Conservation (phyloP, 2,329 filamentous ascomycete species). For the Phoma sp. region DNA sequence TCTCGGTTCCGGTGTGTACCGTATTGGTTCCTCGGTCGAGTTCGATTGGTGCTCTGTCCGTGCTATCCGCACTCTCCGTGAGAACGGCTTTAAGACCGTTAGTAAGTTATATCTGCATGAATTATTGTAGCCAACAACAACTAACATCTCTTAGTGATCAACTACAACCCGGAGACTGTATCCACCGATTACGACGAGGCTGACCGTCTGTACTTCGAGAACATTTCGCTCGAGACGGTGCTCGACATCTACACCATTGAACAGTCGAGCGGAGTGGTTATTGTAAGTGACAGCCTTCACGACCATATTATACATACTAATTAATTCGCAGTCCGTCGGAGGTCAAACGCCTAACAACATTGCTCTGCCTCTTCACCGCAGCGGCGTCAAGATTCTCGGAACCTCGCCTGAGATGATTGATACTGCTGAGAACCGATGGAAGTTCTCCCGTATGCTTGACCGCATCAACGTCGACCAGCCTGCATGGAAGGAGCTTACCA, state of each 20-base stretch:
- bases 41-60: constrained; percentile 99
- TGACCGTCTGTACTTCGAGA: constrained; percentile 94
- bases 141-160: neutral
- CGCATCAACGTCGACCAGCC: constrained; percentile 94
- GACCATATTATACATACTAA: neutral
- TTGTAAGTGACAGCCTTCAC: constrained; percentile 45
- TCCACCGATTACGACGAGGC: constrained; percentile 93
- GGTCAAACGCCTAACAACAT: constrained; percentile 99
- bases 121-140: neutral
- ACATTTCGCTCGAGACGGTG: constrained; percentile 87
- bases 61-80: constrained; percentile 87
- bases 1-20: constrained; percentile 92
- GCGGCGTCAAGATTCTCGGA: constrained; percentile 90
- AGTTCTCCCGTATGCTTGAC: constrained; percentile 98
- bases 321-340: constrained; percentile 74
- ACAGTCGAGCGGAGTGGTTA: constrained; percentile 80
- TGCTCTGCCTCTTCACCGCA: constrained; percentile 83
- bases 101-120: constrained; percentile 16
- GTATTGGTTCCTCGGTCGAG: constrained; percentile 96
- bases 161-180: constrained; percentile 87
- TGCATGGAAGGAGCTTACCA: constrained; percentile 96
- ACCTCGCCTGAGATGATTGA: constrained; percentile 99
- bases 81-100: constrained; percentile 87
- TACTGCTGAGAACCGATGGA: constrained; percentile 95
- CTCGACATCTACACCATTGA: constrained; percentile 94